Base-by-base conservation (phyloP, 495 filamentous ascomycete genomes). In the Cercophora scortea region DNA sequence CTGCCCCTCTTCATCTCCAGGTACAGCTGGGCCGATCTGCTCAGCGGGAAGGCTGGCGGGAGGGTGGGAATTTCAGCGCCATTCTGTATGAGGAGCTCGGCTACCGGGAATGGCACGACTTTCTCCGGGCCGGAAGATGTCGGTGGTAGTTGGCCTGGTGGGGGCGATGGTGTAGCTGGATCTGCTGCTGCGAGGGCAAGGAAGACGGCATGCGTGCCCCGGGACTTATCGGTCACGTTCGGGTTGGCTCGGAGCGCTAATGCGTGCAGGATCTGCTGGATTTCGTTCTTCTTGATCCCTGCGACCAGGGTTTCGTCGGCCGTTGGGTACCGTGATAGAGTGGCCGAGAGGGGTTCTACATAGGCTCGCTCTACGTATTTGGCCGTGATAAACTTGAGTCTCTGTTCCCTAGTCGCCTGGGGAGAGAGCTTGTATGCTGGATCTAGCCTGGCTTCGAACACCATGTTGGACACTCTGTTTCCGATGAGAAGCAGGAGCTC, bases 161-260 rank as follows among this genome's bases (percentile, higher is more conserved):
- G 56, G n/a, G 73, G 71, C 32, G 75, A 75, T 0, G 88, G 87
- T 0, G 83, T 74, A 16, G 90, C 89, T 8, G 92, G 93, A 57
- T 98, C 93, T 0, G 93, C 90, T 1, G 92, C 90, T n/a, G 88
- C 88, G 13, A 99, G 84, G 18, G 93, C 93, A 13, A 99, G 77
- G 72, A 89, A 95, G 39, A 96, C 77, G 4, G 86, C 83, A 63
- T 94, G 91, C 0, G 90, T 95, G 46, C 84, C 87, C 25, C 92
- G 84, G 10, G 88, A 90, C 45, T 89, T 90, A 64, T 99, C 93
- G 11, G 81, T 70, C 4, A 88, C 76, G 61, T 97, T 97, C 15
- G 92, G 88, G 58, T 90, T 95, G 36, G 89, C 93, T 34, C 81
- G 79, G 13, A 96, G 76, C 4, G 93, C 89, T 25, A 99, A 78